These are phyloP conservation scores for Salicornia ramosissima DNA, from an alignment of 148 eudicot species.

Conservation along the genomic window DNA sequence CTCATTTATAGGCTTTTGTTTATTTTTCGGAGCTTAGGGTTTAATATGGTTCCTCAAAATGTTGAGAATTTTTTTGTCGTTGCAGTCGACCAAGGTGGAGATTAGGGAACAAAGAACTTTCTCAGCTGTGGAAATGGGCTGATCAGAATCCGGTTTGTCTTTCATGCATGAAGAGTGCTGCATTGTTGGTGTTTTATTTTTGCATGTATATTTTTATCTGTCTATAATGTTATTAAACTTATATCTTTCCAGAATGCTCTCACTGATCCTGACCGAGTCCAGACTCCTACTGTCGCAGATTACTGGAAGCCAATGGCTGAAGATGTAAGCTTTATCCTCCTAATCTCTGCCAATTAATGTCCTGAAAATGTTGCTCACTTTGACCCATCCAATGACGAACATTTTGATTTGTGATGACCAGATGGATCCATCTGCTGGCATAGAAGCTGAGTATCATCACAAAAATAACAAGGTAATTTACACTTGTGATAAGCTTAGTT, in stretches of 20 bases:
- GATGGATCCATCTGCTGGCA: conserved; percentile 95
- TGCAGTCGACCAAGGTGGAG: conserved; percentile 92
- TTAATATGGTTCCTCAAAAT: conserved; percentile 2
- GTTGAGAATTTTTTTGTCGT: neutral
- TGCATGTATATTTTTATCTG: neutral
- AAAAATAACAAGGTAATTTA: conserved; percentile 73
- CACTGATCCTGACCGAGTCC: conserved; percentile 81
- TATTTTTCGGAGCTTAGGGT: neutral
- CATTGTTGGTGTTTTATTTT: too few relatives aligned
- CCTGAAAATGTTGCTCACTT: neutral
- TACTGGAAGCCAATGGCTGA: conserved; percentile 97
- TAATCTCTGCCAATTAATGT: neutral
- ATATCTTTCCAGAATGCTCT: conserved; percentile 69
- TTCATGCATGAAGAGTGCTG: too few relatives aligned
- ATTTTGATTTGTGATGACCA: conserved; percentile 30
- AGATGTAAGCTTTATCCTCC: conserved; percentile 62
- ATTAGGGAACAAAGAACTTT: conserved; percentile 90
- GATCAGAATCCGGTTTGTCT: conserved; percentile 78
- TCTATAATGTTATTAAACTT: conserved; percentile 12
- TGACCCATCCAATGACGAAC: conserved; percentile 6
- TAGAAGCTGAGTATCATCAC: conserved; percentile 97
- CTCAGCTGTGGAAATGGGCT: conserved; percentile 98
- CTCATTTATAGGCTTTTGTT: conserved; percentile 5
- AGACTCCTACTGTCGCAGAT: conserved; percentile 64
- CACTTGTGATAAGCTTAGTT: conserved; percentile 14